Evolutionary conservation across 2,329 filamentous ascomycete species (phyloP).

Genomic region (Cladophialophora exuberans): DNA sequence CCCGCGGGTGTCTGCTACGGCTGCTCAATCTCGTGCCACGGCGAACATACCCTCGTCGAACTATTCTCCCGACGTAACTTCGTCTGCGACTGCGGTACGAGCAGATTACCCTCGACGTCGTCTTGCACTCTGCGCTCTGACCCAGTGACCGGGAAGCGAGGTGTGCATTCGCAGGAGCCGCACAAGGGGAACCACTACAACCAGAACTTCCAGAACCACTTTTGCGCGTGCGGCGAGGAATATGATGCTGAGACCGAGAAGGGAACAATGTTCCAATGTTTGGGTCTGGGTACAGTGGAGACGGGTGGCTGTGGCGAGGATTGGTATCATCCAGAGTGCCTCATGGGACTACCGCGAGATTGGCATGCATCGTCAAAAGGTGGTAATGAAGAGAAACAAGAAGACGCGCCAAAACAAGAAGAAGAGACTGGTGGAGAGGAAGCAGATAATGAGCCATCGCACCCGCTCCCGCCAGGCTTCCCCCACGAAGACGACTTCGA

Average conservation of each 20-base stretch:
- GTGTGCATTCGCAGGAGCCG: constrained; percentile 76
- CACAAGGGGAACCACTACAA: constrained; percentile 83
- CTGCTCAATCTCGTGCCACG: constrained; percentile 95
- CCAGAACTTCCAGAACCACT: constrained; percentile 90
- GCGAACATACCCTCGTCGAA: constrained; percentile 91
- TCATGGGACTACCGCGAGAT: constrained; percentile 76
- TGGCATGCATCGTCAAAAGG: constrained; percentile 69
- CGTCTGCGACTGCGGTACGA: constrained; percentile 93
- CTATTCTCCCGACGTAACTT: constrained; percentile 96
- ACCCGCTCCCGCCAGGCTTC: constrained; percentile 80
- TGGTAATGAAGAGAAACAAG: constrained; percentile 45
- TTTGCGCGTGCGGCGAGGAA: constrained; percentile 85
- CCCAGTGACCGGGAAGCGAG: constrained; percentile 72
- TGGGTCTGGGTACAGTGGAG: constrained; percentile 78
- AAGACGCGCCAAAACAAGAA: constrained; percentile 37
- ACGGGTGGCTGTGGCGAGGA: constrained; percentile 93
- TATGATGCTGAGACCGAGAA: constrained; percentile 90
- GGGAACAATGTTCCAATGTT: constrained; percentile 97
- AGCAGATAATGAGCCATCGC: constrained; percentile 37
- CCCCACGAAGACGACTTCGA: constrained; percentile 89
- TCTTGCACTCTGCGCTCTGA: constrained; percentile 79
- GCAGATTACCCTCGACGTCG: constrained; percentile 69
- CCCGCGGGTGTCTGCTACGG: constrained; percentile 92
- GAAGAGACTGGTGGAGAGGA: constrained; percentile 32
- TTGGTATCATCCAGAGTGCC: constrained; percentile 94